Evolutionary conservation across 371 early-diverging fungal genomes (phyloP), one percentile per base, ranked within the genome.

Genomic region (Mucor plumbeus): DNA sequence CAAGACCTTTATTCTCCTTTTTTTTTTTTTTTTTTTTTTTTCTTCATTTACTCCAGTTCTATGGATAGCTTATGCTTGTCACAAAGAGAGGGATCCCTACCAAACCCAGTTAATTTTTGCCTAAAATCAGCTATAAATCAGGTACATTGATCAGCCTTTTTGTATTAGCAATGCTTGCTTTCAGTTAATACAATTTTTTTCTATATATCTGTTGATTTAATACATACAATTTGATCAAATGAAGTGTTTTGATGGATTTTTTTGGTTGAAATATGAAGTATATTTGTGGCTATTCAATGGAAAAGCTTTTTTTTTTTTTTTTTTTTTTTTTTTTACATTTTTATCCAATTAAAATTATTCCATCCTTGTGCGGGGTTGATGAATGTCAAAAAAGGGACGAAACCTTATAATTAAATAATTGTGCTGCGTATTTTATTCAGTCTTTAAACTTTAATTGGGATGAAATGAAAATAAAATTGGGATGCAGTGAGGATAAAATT

Each of bases 51-150:
- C 47, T 47, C 47, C 47, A 47, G 21, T 47, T 47, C 47, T 47
- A 47, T 47, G 47, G 47, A 47, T 47, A 17, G 19, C 19, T 35
- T 54, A 54, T 26, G 54, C 54, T 54, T 54, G 54, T 54, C 54
- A 54, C 54, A 54, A 54, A 4, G 8, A 44, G 47, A 47, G 47
- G 47, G 47, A 47, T 47, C 47, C 47, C 47, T 47, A 47, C 47
- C 47, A 47, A 19, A 47, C 47, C 17, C 47, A 47, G 47, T 47
- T n/a, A 8, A 44, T 17, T 44, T n/a, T 17, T n/a, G n/a, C 15
- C 8, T 44, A 1, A 6, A 7, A 1, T 17, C 47, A 19, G 9
- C 21, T 7, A 4, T 19, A 47, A 19, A 19, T 47, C 47, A 47
- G 47, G 47, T 19, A 47, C 47, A 8, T 19, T 47, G 1, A 19